Percentiles rank a stretch among this genome's conserved stretches.
Evolutionary conservation across 805 yeast genomes (phyloP).

Genomic region (Blastobotrys mokoenaii): DNA sequence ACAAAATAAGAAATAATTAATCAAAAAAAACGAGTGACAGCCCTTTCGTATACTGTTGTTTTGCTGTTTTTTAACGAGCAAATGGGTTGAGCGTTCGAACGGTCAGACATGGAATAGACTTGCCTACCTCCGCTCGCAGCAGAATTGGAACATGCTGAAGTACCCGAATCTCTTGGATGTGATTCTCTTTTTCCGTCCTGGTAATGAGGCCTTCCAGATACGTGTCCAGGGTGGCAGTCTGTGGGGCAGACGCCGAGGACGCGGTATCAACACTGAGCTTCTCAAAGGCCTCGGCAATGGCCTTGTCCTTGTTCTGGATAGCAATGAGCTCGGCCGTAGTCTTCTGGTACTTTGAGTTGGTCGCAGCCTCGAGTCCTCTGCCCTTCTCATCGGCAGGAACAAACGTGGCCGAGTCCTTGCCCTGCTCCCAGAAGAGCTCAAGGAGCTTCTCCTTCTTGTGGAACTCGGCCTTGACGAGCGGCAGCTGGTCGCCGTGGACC

Average conservation of each 20-base stretch:
- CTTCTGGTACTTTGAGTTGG: slow-evolving; percentile 48
- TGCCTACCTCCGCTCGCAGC: slow-evolving; percentile 85
- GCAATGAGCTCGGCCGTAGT: slow-evolving; percentile 3
- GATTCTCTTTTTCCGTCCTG: slow-evolving; percentile 50
- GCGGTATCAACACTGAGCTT: neutral
- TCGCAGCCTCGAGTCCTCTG: slow-evolving; percentile 60
- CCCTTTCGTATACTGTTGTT: neutral
- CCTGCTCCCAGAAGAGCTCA: slow-evolving; percentile 87
- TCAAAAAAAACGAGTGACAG: neutral
- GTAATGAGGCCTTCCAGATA: slow-evolving; percentile 51
- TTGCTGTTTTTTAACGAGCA: slow-evolving; percentile 8
- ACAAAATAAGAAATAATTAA: neutral
- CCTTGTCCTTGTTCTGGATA: slow-evolving; percentile 13
- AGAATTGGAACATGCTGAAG: slow-evolving; percentile 74
- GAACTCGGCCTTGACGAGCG: slow-evolving; percentile 86
- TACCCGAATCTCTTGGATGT: slow-evolving; percentile 76
- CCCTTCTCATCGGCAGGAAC: slow-evolving; percentile 74
- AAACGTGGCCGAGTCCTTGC: slow-evolving; percentile 85
- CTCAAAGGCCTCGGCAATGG: slow-evolving; percentile 10
- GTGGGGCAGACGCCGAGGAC: neutral
- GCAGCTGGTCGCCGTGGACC: slow-evolving; percentile 95
- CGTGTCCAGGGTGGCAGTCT: slow-evolving; percentile 37
- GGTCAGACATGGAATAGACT: slow-evolving; percentile 91
- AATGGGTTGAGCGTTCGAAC: slow-evolving; percentile 90
- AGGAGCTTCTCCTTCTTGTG: slow-evolving; percentile 57